Percentiles rank a stretch among this genome's conserved stretches.
Conservation (phyloP, 139 green algal species). For the Limnomonas spitsbergensis region DNA sequence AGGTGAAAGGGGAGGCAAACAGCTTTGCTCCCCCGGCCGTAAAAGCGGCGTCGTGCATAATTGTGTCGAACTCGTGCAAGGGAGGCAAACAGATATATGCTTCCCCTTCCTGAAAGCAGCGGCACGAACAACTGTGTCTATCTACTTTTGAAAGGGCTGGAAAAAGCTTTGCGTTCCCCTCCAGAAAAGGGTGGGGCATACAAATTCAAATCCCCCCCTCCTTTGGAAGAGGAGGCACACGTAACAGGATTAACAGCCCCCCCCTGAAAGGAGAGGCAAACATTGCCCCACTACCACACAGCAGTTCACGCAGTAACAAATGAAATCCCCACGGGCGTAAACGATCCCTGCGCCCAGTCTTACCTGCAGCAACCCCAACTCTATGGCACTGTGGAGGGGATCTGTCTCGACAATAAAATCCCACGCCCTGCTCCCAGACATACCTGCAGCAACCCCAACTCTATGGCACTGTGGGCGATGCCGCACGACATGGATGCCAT, state of each 20-base stretch:
- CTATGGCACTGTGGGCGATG: background rate
- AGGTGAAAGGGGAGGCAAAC: background rate
- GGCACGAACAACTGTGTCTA: background rate
- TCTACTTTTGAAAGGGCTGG: no score
- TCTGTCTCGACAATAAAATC: background rate
- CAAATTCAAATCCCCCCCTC: no score
- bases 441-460: conserved; percentile 9
- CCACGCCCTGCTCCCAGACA: background rate
- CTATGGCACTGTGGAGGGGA: background rate
- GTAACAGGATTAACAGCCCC: background rate
- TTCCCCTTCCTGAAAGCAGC: background rate
- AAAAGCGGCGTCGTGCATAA: background rate
- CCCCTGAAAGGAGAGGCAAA: background rate
- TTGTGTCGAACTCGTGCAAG: background rate
- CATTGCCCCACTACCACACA: background rate
- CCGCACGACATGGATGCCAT: background rate
- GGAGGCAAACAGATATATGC: background rate
- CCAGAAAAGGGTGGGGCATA: no score
- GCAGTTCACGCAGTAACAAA: background rate
- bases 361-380: conserved; percentile 9
- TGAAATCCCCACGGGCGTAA: background rate
- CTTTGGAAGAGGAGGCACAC: no score
- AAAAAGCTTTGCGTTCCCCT: no score
- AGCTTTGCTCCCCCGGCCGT: no score
- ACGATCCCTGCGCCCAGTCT: background rate